phyloP scores from a whole-genome alignment of 2,329 filamentous ascomycete species.

The Fusarium sp. region DNA sequence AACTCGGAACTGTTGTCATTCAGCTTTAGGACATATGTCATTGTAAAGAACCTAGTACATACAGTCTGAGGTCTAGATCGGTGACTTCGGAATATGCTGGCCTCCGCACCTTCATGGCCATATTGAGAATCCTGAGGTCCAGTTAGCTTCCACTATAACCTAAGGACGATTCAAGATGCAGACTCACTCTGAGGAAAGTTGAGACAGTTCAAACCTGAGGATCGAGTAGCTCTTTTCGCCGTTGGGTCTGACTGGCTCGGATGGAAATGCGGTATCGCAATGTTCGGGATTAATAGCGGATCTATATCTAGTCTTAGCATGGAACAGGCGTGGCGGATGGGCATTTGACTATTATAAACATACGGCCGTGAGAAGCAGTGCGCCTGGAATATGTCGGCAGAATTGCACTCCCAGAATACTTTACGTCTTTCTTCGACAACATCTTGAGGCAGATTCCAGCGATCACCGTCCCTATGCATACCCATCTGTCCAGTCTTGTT shows the following conservation, averaged over 20 bases:
- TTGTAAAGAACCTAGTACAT: background rate
- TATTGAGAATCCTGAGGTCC: background rate
- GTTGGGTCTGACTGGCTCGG: background rate
- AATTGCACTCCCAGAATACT: conserved; percentile 8
- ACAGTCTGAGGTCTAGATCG: conserved; percentile 1
- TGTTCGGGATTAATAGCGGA: conserved; percentile 9
- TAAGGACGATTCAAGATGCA: background rate
- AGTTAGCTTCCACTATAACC: background rate
- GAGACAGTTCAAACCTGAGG: conserved; percentile 1
- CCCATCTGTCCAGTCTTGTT: background rate
- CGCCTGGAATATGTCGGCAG: conserved; percentile 1
- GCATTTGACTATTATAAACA: background rate
- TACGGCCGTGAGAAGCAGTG: conserved; percentile 5
- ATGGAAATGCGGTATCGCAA: conserved; percentile 8
- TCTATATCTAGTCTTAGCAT: background rate
- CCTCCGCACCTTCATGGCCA: conserved; percentile 7
- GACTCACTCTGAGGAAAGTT: conserved; percentile 1
- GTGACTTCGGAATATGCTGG: conserved; percentile 6
- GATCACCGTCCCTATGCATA: conserved; percentile 4
- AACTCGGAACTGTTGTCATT: background rate
- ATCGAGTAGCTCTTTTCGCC: conserved; percentile 6
- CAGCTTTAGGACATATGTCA: background rate
- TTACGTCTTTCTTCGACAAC: conserved; percentile 3
- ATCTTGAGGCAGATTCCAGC: conserved; percentile 2
- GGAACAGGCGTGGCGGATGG: background rate